phyloP scores from a whole-genome alignment of 495 filamentous ascomycete genomes.

The Neurospora africana region DNA sequence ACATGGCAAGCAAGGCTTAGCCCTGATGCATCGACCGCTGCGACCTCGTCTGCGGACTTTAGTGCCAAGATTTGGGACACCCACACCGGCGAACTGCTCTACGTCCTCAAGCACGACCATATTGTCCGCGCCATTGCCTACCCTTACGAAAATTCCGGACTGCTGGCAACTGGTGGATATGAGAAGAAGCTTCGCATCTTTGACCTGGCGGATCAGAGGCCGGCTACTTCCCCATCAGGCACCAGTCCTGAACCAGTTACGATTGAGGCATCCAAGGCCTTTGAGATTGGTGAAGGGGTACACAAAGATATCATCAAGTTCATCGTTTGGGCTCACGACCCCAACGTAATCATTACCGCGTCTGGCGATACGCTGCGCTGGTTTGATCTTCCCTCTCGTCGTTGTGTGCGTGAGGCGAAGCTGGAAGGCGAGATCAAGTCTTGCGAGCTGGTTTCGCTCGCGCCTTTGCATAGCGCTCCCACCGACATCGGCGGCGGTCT shows the following conservation, averaged over 20 bases:
- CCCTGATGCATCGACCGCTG: constrained; percentile 75
- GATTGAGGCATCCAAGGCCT: constrained; percentile 44
- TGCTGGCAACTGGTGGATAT: constrained; percentile 81
- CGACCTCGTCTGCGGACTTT: constrained; percentile 92
- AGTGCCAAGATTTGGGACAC: constrained; percentile 97
- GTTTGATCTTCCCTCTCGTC: constrained; percentile 77
- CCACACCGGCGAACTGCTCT: constrained; percentile 80
- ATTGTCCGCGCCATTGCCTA: constrained; percentile 92
- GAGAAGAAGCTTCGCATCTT: constrained; percentile 97
- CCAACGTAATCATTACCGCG: constrained; percentile 78
- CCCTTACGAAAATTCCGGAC: constrained; percentile 63
- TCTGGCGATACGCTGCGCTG: constrained; percentile 87
- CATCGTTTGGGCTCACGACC: constrained; percentile 83
- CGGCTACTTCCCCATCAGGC: constrained; percentile 9
- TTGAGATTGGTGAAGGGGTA: constrained; percentile 75
- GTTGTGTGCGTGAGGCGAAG: constrained; percentile 56
- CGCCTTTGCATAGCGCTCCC: constrained; percentile 27
- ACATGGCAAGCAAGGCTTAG: constrained; percentile 92
- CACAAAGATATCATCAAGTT: constrained; percentile 86
- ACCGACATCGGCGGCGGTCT: constrained; percentile 42
- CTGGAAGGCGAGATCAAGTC: constrained; percentile 79
- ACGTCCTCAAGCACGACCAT: constrained; percentile 81
- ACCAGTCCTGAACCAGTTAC: constrained; percentile 19
- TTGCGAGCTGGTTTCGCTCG: constrained; percentile 68
- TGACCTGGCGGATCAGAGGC: constrained; percentile 53